Conservation (phyloP, 768 basidiomycete genomes). For the Auriculariales sp. region DNA sequence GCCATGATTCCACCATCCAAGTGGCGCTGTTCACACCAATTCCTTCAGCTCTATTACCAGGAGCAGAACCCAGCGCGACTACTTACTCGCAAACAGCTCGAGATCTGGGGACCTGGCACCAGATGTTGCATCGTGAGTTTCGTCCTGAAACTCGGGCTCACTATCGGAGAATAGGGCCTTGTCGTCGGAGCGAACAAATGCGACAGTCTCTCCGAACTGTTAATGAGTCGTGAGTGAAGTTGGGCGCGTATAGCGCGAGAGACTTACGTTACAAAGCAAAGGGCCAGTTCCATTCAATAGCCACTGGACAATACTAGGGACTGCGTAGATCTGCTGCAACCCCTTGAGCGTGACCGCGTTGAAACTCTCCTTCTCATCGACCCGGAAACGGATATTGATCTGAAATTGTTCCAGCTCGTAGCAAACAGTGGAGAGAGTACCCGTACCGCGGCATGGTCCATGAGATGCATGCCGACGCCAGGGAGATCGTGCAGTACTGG, state of each 20-base stretch:
- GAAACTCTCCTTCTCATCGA: constrained; percentile 10
- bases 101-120: constrained; percentile 20
- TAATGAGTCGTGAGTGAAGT: not conserved
- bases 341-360: not conserved
- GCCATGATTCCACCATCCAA: not conserved
- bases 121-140: constrained; percentile 17
- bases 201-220: constrained; percentile 32
- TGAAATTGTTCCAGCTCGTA: no score
- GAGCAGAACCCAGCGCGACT: not conserved
- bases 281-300: constrained; percentile 30
- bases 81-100: constrained; percentile 14
- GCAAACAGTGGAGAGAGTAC: no score
- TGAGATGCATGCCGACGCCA: constrained; percentile 58
- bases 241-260: not conserved
- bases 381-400: constrained; percentile 34
- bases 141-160: not conserved
- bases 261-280: constrained; percentile 39
- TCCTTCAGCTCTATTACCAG: not conserved
- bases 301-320: constrained; percentile 27
- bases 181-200: constrained; percentile 39
- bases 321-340: constrained; percentile 14
- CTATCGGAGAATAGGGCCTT: constrained; percentile 27
- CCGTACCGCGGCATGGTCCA: constrained; percentile 44
- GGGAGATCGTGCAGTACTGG: constrained; percentile 47
- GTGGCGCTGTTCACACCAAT: not conserved